Percentiles rank a stretch among this genome's conserved stretches.
Conservation (phyloP, 768 basidiomycete genomes). For the Lactarius sanguifluus region DNA sequence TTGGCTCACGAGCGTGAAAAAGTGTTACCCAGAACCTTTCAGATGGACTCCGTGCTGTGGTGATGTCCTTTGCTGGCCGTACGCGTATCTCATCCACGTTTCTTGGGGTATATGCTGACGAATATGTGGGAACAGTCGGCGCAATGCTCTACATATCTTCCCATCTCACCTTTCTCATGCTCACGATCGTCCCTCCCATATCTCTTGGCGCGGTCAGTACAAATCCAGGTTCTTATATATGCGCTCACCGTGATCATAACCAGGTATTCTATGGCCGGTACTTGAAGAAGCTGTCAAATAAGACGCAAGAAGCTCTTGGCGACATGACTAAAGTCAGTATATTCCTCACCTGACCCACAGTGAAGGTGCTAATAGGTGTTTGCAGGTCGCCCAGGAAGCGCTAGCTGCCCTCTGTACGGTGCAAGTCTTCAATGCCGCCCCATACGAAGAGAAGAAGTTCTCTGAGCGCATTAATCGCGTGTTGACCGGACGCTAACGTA, state of each 20-base stretch:
- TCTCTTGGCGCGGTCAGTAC: constrained; percentile 75
- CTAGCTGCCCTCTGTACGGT: constrained; percentile 85
- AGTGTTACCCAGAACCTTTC: constrained; percentile 80
- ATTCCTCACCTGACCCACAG: not conserved
- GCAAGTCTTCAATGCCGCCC: constrained; percentile 85
- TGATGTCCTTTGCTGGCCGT: constrained; percentile 95
- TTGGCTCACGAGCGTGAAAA: constrained; percentile 6
- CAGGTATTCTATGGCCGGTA: constrained; percentile 96
- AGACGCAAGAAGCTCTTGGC: constrained; percentile 92
- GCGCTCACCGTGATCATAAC: constrained; percentile 29
- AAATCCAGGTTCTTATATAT: constrained; percentile 32
- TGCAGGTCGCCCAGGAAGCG: constrained; percentile 83
- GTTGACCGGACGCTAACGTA: constrained; percentile 77
- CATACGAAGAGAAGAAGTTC: constrained; percentile 77
- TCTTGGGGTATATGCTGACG: not conserved
- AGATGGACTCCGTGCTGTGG: constrained; percentile 77
- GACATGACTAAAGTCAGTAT: constrained; percentile 76
- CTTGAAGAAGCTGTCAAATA: constrained; percentile 84
- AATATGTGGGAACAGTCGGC: constrained; percentile 53
- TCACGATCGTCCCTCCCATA: constrained; percentile 86
- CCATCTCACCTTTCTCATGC: constrained; percentile 86
- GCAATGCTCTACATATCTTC: constrained; percentile 95
- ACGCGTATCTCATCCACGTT: constrained; percentile 36
- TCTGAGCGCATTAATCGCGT: constrained; percentile 62
- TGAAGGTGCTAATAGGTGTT: constrained; percentile 17